Conservation (phyloP, 768 basidiomycete species). For the Suillus subluteus region DNA sequence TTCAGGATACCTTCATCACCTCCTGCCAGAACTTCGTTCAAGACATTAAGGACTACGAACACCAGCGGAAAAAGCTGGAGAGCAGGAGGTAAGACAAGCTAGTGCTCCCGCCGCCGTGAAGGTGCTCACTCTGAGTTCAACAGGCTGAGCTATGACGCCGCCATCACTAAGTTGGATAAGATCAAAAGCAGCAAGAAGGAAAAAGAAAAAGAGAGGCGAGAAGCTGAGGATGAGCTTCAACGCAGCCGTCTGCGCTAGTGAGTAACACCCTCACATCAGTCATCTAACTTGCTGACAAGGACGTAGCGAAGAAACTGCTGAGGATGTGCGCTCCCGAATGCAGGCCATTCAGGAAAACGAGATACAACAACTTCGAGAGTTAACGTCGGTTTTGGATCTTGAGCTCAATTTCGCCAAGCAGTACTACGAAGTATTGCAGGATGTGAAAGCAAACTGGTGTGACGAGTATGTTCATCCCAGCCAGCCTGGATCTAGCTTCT, state of each 20-base stretch:
- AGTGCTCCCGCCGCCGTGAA: neutral
- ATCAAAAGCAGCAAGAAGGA: slow-evolving; percentile 76
- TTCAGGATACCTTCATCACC: slow-evolving; percentile 73
- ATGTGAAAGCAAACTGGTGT: slow-evolving; percentile 70
- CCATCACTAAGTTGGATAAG: slow-evolving; percentile 69
- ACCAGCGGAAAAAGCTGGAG: slow-evolving; percentile 83
- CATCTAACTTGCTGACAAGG: slow-evolving; percentile 12
- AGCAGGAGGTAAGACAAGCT: slow-evolving; percentile 63
- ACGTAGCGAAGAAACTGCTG: slow-evolving; percentile 79
- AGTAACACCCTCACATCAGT: slow-evolving; percentile 27
- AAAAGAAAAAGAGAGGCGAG: slow-evolving; percentile 70
- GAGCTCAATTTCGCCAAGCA: slow-evolving; percentile 76
- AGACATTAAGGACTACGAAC: slow-evolving; percentile 84
- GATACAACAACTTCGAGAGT: slow-evolving; percentile 66
- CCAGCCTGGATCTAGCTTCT: slow-evolving; percentile 1
- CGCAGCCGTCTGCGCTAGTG: slow-evolving; percentile 77
- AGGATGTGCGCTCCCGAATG: slow-evolving; percentile 84
- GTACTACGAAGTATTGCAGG: slow-evolving; percentile 73
- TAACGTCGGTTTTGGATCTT: slow-evolving; percentile 71
- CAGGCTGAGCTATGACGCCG: slow-evolving; percentile 81
- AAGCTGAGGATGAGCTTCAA: slow-evolving; percentile 83
- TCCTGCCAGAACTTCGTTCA: slow-evolving; percentile 68
- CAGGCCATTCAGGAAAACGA: slow-evolving; percentile 82
- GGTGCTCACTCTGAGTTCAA: neutral
- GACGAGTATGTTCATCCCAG: slow-evolving; percentile 50